A percentile compares a stretch with the other conserved stretches of the same genome.
phyloP scores from a whole-genome alignment of 345 rosid species.

The Ricinus communis region DNA sequence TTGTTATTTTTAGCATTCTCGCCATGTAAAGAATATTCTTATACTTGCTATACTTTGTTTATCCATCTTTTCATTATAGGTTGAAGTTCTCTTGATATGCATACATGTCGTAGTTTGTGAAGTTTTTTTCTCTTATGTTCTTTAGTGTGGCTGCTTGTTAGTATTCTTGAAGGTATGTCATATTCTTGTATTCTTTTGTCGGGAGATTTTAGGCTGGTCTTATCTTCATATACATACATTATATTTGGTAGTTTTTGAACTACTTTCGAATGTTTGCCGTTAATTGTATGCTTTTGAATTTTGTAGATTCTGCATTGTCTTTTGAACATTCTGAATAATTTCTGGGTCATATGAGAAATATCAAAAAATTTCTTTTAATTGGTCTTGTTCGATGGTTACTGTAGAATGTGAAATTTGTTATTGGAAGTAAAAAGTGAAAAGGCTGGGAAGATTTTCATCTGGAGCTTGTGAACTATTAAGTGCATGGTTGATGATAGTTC shows the following conservation, averaged over 20 bases:
- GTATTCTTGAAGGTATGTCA: too few relatives aligned
- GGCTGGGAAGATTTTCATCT: background rate
- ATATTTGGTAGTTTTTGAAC: background rate
- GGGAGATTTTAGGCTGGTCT: too few relatives aligned
- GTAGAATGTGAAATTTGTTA: background rate
- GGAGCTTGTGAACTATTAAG: background rate
- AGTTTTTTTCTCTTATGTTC: too few relatives aligned
- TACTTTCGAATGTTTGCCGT: background rate
- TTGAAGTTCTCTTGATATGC: too few relatives aligned
- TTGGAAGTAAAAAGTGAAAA: background rate
- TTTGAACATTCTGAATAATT: background rate
- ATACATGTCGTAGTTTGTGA: background rate
- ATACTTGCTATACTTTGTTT: background rate
- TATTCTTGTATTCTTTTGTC: too few relatives aligned
- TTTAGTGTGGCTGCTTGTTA: too few relatives aligned
- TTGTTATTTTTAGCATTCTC: background rate
- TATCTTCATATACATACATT: background rate
- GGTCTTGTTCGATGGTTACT: background rate
- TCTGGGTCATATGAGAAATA: conserved; percentile 6
- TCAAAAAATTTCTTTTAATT: background rate
- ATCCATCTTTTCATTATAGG: too few relatives aligned
- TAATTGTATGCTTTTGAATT: too few relatives aligned
- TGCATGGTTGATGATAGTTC: background rate
- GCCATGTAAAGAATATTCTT: background rate
- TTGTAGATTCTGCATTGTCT: background rate